A percentile compares a stretch with the other conserved stretches of the same genome.
Evolutionary conservation across 139 green algal genomes (phyloP).

Genomic region (Chlamydomonas incerta): DNA sequence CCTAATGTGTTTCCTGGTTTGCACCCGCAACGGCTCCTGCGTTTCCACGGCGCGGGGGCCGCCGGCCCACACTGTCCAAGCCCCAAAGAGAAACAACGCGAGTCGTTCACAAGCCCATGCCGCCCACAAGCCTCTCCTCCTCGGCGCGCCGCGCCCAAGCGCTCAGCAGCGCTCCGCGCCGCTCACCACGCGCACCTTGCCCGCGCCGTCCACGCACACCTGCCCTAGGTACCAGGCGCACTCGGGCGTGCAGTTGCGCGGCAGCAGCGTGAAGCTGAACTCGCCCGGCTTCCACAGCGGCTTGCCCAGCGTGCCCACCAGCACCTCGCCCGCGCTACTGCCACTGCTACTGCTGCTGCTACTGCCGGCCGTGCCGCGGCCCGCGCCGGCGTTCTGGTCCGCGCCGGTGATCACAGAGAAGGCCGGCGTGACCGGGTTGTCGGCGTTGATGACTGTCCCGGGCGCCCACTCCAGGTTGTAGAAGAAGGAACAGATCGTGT

Average conservation of each 20-base stretch:
- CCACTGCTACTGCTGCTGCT: neutral
- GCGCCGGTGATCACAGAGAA: neutral
- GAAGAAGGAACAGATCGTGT: constrained; percentile 20
- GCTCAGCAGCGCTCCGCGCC: neutral
- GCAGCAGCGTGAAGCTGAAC: constrained; percentile 8
- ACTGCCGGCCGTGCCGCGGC: neutral
- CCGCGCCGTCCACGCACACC: neutral
- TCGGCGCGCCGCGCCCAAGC: neutral
- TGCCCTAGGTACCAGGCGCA: constrained; percentile 17
- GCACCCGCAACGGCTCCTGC: no score
- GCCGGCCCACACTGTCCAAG: no score
- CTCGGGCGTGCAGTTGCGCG: constrained; percentile 1
- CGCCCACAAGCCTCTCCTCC: no score
- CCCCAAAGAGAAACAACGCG: no score
- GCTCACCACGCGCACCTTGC: neutral
- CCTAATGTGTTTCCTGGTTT: no score
- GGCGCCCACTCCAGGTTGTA: constrained; percentile 16
- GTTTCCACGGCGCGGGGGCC: no score
- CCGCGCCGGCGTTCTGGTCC: no score
- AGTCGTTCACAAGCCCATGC: no score
- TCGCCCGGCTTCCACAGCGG: neutral
- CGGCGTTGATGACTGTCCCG: neutral
- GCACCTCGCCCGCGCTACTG: neutral
- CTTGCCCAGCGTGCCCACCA: neutral
- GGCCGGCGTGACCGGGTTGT: neutral